These are phyloP conservation scores for Chaetomiaceae sp. DNA, from an alignment of 2,329 filamentous ascomycete genomes.

Conservation along the genomic window DNA sequence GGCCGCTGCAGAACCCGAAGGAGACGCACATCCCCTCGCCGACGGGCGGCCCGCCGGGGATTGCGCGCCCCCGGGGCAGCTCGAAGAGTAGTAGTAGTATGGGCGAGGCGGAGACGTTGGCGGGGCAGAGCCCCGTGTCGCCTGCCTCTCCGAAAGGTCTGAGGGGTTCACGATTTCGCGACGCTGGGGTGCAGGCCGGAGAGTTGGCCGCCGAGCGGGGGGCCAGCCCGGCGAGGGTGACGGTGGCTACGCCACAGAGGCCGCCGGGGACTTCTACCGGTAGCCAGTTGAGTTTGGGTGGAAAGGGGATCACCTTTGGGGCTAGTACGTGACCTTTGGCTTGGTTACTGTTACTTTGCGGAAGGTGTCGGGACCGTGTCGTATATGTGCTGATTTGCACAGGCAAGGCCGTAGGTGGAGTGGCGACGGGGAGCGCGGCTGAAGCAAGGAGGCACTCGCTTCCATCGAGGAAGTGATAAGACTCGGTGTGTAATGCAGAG, in stretches of 20 bases:
- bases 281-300: slow-evolving; percentile 17
- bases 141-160: not conserved
- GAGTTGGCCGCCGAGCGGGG: not conserved
- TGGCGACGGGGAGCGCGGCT: slow-evolving; percentile 17
- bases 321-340: slow-evolving; percentile 14
- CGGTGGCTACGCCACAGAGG: slow-evolving; percentile 8
- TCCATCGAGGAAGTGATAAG: too few species aligned
- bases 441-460: not conserved
- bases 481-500: too few species aligned
- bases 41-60: not conserved
- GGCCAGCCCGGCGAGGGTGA: not conserved
- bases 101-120: not conserved
- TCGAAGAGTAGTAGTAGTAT: not conserved
- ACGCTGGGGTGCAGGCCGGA: not conserved
- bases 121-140: not conserved
- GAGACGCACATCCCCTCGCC: slow-evolving; percentile 12
- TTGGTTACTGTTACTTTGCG: not conserved
- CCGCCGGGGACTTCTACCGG: slow-evolving; percentile 6
- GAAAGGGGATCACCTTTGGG: slow-evolving; percentile 22
- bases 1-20: not conserved
- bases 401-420: slow-evolving; percentile 22
- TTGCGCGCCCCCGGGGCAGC: not conserved
- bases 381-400: not conserved
- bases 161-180: not conserved
- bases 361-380: not conserved